Evolutionary conservation across 1,284 basidiomycete genomes (phyloP).

Genomic region (Peniophora sp.): DNA sequence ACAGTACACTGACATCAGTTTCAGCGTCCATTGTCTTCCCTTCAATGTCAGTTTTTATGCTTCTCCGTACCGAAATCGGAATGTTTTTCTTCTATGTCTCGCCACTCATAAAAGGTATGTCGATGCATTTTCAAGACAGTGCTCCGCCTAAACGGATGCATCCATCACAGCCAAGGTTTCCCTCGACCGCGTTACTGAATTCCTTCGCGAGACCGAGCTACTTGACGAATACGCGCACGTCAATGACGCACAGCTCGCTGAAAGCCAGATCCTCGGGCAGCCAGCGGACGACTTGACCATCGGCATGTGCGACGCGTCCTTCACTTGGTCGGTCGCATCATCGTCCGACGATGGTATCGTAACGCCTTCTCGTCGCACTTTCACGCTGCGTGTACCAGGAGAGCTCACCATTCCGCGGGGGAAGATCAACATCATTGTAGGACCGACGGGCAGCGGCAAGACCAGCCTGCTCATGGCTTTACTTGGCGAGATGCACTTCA

Average conservation of each 20-base stretch:
- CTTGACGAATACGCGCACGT: constrained; percentile 29
- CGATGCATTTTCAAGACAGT: constrained; percentile 12
- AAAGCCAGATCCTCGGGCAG: no score
- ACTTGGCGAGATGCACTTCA: no score
- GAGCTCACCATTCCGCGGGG: constrained; percentile 53
- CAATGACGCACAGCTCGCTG: constrained; percentile 16
- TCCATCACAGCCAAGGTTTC: constrained; percentile 34
- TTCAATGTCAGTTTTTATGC: constrained; percentile 22
- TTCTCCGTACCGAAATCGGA: constrained; percentile 24
- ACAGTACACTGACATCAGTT: constrained; percentile 6
- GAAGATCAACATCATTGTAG: constrained; percentile 55
- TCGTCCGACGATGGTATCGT: constrained; percentile 11
- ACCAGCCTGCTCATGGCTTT: constrained; percentile 48
- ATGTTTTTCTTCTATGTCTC: constrained; percentile 24
- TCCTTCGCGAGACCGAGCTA: constrained; percentile 41
- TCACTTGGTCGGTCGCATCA: constrained; percentile 28
- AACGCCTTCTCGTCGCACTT: constrained; percentile 28
- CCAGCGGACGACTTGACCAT: constrained; percentile 20
- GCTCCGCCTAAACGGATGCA: constrained; percentile 8
- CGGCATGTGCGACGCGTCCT: constrained; percentile 32
- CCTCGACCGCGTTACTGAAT: constrained; percentile 37
- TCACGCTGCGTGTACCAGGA: constrained; percentile 38
- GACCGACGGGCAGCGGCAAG: constrained; percentile 50
- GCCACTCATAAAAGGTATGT: constrained; percentile 21
- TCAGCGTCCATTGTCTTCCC: constrained; percentile 14